These are phyloP conservation scores for Cladosporium sp. DNA, from an alignment of 2,329 filamentous ascomycete species.

Conservation along the genomic window DNA sequence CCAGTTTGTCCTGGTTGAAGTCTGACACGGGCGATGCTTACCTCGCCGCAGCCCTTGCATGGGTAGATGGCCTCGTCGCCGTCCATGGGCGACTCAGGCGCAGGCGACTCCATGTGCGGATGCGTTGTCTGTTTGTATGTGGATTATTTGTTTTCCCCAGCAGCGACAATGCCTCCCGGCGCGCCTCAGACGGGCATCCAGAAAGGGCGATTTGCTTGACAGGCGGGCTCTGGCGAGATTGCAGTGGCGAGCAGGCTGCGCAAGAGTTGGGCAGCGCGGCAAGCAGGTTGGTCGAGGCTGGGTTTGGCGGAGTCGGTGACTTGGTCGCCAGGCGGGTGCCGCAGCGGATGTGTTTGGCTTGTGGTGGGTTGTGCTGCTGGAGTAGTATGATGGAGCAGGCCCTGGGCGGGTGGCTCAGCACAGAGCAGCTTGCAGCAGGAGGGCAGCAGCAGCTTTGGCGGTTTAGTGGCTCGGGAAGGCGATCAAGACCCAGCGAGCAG, in stretches of 20 bases:
- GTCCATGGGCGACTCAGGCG: conserved; percentile 64
- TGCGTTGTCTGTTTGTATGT: not conserved
- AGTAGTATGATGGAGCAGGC: too few relatives aligned
- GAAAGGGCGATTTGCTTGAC: not conserved
- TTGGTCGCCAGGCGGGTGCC: not conserved
- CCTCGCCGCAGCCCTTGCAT: conserved; percentile 91
- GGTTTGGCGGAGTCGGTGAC: not conserved
- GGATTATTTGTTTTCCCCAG: not conserved
- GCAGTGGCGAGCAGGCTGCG: not conserved
- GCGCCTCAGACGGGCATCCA: conserved; percentile 11
- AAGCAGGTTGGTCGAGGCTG: not conserved
- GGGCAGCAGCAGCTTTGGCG: too few relatives aligned
- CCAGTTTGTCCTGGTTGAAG: conserved; percentile 6
- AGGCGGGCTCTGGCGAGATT: not conserved
- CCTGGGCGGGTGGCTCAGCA: too few relatives aligned
- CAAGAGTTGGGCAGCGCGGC: not conserved
- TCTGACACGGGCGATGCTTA: conserved; percentile 38
- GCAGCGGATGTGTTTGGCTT: not conserved
- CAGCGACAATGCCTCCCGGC: conserved; percentile 9
- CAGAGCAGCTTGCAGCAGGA: too few relatives aligned
- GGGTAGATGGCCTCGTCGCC: conserved; percentile 75
- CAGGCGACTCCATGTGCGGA: conserved; percentile 48
- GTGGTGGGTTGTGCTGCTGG: too few relatives aligned
- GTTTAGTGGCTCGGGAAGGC: too few relatives aligned
- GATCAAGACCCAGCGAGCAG: too few relatives aligned